Evolutionary conservation across 345 rosid genomes (phyloP).

Genomic region (Salix caprea): DNA sequence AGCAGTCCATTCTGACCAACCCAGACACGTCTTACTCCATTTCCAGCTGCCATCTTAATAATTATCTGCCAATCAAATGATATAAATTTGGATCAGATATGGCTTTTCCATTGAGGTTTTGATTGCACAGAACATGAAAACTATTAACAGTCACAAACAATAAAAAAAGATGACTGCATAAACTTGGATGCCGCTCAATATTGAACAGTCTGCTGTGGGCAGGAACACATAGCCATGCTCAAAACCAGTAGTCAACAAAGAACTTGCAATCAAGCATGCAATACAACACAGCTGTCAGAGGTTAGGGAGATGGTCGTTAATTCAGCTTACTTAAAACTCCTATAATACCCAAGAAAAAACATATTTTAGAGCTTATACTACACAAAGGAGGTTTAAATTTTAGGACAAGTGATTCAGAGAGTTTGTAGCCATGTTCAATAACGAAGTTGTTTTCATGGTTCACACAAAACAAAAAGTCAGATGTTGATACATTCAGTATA

Average conservation of each 20-base stretch:
- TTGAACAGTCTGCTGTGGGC: neutral
- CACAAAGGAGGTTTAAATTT: neutral
- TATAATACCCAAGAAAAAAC: neutral
- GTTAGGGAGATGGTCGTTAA: neutral
- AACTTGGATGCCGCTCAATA: neutral
- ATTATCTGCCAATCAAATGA: constrained; percentile 53
- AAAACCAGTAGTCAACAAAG: neutral
- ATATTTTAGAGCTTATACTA: neutral
- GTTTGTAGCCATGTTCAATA: neutral
- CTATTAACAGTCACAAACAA: neutral
- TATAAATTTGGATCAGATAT: neutral
- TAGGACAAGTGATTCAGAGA: neutral
- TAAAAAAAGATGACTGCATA: neutral
- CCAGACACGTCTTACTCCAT: constrained; percentile 93
- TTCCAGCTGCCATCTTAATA: constrained; percentile 90
- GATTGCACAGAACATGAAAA: neutral
- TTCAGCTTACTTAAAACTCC: neutral
- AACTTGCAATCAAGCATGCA: neutral
- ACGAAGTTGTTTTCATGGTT: neutral
- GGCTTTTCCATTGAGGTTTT: neutral
- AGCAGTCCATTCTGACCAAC: constrained; percentile 91
- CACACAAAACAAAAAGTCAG: neutral
- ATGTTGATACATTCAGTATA: neutral
- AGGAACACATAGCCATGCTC: neutral
- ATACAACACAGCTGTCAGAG: neutral